These are phyloP conservation scores for Parathielavia hyrcaniae DNA, from an alignment of 495 filamentous ascomycete species.

Conservation along the genomic window DNA sequence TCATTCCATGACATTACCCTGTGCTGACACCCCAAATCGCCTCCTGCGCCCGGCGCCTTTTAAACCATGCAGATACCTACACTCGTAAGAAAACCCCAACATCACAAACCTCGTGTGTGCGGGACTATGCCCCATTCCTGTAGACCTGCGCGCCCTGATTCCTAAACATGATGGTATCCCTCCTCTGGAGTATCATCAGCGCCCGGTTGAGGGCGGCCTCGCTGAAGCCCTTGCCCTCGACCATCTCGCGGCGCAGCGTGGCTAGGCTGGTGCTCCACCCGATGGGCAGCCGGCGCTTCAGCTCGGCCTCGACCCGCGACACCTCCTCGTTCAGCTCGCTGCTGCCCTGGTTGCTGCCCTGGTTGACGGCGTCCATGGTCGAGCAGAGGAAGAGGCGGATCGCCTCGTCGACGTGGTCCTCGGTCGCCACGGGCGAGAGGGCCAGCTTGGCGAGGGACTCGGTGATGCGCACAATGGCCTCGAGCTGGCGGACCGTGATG, in stretches of 20 bases:
- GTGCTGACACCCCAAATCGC: neutral
- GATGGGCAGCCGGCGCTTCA: slow-evolving; percentile 81
- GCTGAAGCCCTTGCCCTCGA: slow-evolving; percentile 77
- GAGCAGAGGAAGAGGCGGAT: slow-evolving; percentile 94
- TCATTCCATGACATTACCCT: neutral
- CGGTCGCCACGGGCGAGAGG: slow-evolving; percentile 76
- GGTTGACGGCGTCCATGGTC: slow-evolving; percentile 96
- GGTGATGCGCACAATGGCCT: slow-evolving; percentile 94
- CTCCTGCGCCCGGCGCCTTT: slow-evolving; percentile 9
- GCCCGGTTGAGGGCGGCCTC: slow-evolving; percentile 82
- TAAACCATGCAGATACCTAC: slow-evolving; percentile 3
- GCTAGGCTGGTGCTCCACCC: slow-evolving; percentile 91
- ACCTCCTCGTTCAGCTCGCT: slow-evolving; percentile 88
- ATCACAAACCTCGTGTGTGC: neutral
- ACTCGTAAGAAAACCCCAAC: neutral
- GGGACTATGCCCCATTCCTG: slow-evolving; percentile 50
- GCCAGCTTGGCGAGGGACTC: slow-evolving; percentile 90
- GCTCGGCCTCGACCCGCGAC: slow-evolving; percentile 81
- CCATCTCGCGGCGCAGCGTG: slow-evolving; percentile 81
- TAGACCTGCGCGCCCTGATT: slow-evolving; percentile 86
- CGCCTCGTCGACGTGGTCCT: slow-evolving; percentile 92
- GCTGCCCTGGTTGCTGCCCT: slow-evolving; percentile 72
- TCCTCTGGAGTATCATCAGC: slow-evolving; percentile 74
- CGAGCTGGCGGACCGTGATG: slow-evolving; percentile 95
- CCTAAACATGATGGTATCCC: slow-evolving; percentile 86